A percentile compares a stretch with the other conserved stretches of the same genome.
Evolutionary conservation across 495 filamentous ascomycete genomes (phyloP).

Genomic region (Podospora bellae-mahoneyi): DNA sequence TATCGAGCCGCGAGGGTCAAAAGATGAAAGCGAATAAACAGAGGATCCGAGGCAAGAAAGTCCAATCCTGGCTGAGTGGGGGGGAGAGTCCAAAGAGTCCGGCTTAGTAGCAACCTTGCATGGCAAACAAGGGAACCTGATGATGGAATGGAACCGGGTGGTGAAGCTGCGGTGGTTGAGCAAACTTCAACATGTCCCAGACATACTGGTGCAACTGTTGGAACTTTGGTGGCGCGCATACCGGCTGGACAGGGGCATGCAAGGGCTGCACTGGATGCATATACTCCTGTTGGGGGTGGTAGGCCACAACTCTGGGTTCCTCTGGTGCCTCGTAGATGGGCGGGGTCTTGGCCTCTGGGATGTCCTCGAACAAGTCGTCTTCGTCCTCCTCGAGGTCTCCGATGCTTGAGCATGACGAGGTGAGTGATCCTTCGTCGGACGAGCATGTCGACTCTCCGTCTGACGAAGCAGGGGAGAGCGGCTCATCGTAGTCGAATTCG

Average conservation of each 20-base stretch:
- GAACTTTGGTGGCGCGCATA: constrained; percentile 39
- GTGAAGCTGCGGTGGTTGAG: constrained; percentile 39
- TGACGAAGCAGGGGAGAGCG: constrained; percentile 42
- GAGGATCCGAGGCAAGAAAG: constrained; percentile 4
- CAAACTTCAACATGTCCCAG: constrained; percentile 44
- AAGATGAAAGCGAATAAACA: not conserved
- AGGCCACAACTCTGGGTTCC: constrained; percentile 34
- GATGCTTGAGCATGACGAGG: constrained; percentile 45
- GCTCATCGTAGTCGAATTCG: constrained; percentile 26
- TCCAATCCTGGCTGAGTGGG: not conserved
- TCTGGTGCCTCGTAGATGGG: constrained; percentile 42
- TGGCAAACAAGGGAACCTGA: constrained; percentile 44
- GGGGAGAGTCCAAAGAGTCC: not conserved
- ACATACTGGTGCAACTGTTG: constrained; percentile 36
- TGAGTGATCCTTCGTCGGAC: constrained; percentile 46
- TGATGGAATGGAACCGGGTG: constrained; percentile 47
- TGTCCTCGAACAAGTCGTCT: constrained; percentile 39
- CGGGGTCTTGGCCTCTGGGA: constrained; percentile 40
- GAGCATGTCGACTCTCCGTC: constrained; percentile 46
- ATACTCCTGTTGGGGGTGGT: constrained; percentile 40
- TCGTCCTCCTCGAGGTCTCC: constrained; percentile 43
- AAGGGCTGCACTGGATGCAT: constrained; percentile 34
- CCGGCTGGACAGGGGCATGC: constrained; percentile 28
- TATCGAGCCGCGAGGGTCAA: not conserved
- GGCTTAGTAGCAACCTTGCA: constrained; percentile 49